Percentiles rank a stretch among this genome's conserved stretches.
Conservation (phyloP, 495 filamentous ascomycete species). For the Oleoguttula mirabilis region DNA sequence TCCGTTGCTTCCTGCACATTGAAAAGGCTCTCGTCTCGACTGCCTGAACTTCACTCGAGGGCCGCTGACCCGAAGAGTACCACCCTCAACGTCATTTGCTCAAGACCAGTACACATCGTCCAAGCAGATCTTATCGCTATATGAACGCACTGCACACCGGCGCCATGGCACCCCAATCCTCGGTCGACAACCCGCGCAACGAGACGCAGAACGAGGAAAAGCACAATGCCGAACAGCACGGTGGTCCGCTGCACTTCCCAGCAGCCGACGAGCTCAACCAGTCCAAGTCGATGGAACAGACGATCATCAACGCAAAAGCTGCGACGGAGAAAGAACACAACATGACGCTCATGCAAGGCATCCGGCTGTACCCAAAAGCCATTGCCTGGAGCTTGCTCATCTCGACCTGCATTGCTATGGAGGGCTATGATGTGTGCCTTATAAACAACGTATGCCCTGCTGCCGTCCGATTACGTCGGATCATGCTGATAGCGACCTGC, state of each 20-base stretch:
- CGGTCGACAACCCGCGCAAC: not conserved
- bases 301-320: constrained; percentile 18
- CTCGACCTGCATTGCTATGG: constrained; percentile 53
- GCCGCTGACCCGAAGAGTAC: no score
- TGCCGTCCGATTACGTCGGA: not conserved
- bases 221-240: not conserved
- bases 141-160: no score
- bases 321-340: constrained; percentile 27
- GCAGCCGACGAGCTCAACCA: constrained; percentile 4
- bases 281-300: constrained; percentile 4
- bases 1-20: no score
- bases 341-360: constrained; percentile 24
- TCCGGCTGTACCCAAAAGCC: constrained; percentile 46
- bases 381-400: constrained; percentile 50
- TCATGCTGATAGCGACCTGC: not conserved
- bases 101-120: no score
- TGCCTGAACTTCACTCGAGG: no score
- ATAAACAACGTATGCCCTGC: constrained; percentile 38
- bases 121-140: no score
- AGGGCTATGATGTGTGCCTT: constrained; percentile 50
- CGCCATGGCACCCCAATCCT: not conserved
- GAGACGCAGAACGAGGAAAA: constrained; percentile 1
- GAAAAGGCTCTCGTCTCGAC: no score
- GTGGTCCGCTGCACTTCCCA: constrained; percentile 3
- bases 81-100: no score